Base-by-base conservation (phyloP, 108 stramenopile species). In the Epithemia pelagica region DNA sequence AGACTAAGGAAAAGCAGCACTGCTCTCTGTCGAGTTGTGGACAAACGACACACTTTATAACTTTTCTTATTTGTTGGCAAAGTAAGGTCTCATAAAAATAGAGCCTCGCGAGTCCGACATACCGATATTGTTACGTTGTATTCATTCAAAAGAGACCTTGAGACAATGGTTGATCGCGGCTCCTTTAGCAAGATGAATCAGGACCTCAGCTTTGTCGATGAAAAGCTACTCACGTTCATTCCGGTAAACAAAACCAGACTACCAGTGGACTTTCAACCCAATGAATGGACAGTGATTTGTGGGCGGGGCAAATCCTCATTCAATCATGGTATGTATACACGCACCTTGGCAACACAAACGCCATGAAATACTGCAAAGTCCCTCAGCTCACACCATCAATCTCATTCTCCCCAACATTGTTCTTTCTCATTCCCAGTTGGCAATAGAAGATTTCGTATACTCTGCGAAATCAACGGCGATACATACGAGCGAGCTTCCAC, bases 221-320 rank as follows among this genome's bases (percentile, higher is more conserved):
- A 26, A 23, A 26, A 57, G 26, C 25, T 57, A 3, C 25, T 27
- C n/a, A 19, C n/a, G 26, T 26, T 57, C 56, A 26, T 26, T 7
- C 56, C 22, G 21, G 25, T 27, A 5, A 3, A 26, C 7, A 26
- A 26, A 26, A 18, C 56, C 18, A 57, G 56, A 57, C 56, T 46
- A 5, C 37, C 37, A 10, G 37, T 15, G 5, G 61, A 30, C 7
- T 61, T 28, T 28, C 28, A 30, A 21, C 61, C 61, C 61, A 30
- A 61, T 27, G 27, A 61, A 7, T 61, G 30, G 30, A 30, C 61
- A 21, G 61, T 61, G 20, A 31, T 61, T 15, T 61, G 61, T 30
- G 61, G 61, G 30, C 18, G 61, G 8, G 61, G 61, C 61, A 61
- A 61, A 27, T 8, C 37, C 37, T 46, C 37, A 46, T 46, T 46